phyloP scores from a whole-genome alignment of 2,329 filamentous ascomycete species.

The Alternaria viburni region DNA sequence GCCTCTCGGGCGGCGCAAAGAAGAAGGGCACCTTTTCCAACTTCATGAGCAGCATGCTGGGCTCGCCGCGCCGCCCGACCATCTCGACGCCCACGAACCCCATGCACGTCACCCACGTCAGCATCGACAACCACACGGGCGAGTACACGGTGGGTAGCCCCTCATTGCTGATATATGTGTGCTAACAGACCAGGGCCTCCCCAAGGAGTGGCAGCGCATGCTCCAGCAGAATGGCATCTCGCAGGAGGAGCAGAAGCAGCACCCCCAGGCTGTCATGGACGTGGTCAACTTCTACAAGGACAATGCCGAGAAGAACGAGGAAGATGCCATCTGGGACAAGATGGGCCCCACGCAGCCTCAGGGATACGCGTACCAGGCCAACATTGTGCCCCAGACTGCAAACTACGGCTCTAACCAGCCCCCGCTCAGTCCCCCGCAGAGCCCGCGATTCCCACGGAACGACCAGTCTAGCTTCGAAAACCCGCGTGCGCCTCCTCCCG shows the following conservation, averaged over 20 bases:
- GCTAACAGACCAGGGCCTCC: constrained; percentile 71
- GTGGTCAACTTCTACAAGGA: constrained; percentile 98
- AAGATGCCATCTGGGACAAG: constrained; percentile 93
- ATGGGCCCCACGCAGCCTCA: constrained; percentile 83
- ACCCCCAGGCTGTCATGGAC: constrained; percentile 93
- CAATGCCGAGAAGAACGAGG: constrained; percentile 78
- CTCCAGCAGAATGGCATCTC: constrained; percentile 95
- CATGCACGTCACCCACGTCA: constrained; percentile 96
- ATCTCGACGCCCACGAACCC: constrained; percentile 99
- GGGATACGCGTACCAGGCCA: constrained; percentile 50
- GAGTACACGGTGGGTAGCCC: constrained; percentile 81
- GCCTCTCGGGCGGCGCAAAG: constrained; percentile 45
- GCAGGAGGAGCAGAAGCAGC: constrained; percentile 92
- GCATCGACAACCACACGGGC: constrained; percentile 93
- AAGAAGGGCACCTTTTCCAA: constrained; percentile 50
- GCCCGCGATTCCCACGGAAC: constrained; percentile 86
- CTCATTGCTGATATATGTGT: constrained; percentile 6
- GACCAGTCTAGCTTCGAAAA: constrained; percentile 97
- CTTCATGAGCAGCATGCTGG: constrained; percentile 50
- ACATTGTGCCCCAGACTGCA: constrained; percentile 37
- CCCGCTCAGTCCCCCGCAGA: constrained; percentile 74
- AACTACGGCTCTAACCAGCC: constrained; percentile 54
- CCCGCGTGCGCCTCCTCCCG: constrained; percentile 87
- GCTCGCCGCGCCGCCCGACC: constrained; percentile 83
- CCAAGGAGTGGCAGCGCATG: constrained; percentile 96